These are phyloP conservation scores for Truncatella angustata DNA, from an alignment of 2,329 filamentous ascomycete species.

Conservation along the genomic window DNA sequence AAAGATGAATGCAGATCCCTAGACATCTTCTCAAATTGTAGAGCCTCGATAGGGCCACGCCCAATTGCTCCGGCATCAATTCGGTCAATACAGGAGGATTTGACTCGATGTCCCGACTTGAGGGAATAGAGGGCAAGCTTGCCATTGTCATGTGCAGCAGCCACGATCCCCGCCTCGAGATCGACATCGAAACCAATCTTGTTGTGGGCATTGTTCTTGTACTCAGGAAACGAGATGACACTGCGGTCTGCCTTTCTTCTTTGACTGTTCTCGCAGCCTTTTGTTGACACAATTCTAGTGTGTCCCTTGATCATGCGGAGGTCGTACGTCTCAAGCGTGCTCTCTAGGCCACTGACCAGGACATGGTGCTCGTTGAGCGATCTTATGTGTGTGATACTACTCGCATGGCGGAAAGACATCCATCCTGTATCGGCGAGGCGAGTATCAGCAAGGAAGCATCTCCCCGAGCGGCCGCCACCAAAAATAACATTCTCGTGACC, in stretches of 20 bases:
- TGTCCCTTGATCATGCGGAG: conserved; percentile 38
- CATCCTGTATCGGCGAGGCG: conserved; percentile 27
- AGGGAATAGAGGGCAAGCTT: conserved; percentile 50
- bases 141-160: conserved; percentile 52
- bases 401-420: conserved; percentile 30
- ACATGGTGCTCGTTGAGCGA: conserved; percentile 48
- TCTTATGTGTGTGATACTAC: conserved; percentile 48
- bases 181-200: conserved; percentile 53
- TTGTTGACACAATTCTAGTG: conserved; percentile 43
- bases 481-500: conserved; percentile 44
- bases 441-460: conserved; percentile 44
- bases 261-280: conserved; percentile 48
- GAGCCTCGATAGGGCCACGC: conserved; percentile 37
- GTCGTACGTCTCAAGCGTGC: conserved; percentile 56
- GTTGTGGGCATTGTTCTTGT: conserved; percentile 47
- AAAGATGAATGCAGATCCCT: conserved; percentile 44
- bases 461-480: conserved; percentile 49
- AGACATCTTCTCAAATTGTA: conserved; percentile 46
- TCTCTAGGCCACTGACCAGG: conserved; percentile 49
- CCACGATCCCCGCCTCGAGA: conserved; percentile 45
- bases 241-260: neutral
- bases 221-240: conserved; percentile 46
- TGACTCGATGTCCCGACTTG: conserved; percentile 39
- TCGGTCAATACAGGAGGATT: conserved; percentile 18
- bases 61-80: neutral